A percentile compares a stretch with the other conserved stretches of the same genome.
Conservation (phyloP, 176 grass and related monocot species). For the Avena atlantica region DNA sequence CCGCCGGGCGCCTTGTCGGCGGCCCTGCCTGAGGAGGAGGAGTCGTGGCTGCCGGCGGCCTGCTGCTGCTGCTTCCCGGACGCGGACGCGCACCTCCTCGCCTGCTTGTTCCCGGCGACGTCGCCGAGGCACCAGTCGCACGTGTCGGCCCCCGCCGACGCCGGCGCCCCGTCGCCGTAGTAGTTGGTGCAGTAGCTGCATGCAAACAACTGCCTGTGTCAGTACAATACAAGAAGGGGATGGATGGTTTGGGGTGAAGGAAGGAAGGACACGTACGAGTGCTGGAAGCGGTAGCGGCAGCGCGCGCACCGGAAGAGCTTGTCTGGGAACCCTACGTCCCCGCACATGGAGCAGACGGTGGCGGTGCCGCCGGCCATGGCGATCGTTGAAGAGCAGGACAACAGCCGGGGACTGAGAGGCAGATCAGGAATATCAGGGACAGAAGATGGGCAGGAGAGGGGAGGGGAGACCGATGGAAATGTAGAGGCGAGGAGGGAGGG, state of each 20-base stretch:
- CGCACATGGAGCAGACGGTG: slow-evolving; percentile 93
- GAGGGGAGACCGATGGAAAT: slow-evolving; percentile 31
- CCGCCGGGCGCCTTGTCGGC: background rate
- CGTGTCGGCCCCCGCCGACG: slow-evolving; percentile 49
- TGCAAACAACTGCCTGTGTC: background rate
- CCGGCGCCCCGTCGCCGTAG: slow-evolving; percentile 59
- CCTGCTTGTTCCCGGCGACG: slow-evolving; percentile 34
- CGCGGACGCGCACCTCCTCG: slow-evolving; percentile 34
- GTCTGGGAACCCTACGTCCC: slow-evolving; percentile 95
- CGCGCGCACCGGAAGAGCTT: slow-evolving; percentile 92
- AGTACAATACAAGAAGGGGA: background rate
- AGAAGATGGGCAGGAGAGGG: slow-evolving; percentile 12
- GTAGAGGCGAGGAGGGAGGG: slow-evolving; percentile 36
- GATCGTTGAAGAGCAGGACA: slow-evolving; percentile 3
- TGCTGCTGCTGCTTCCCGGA: slow-evolving; percentile 44
- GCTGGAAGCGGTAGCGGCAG: slow-evolving; percentile 88
- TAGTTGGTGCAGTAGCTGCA: slow-evolving; percentile 97
- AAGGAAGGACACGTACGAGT: slow-evolving; percentile 62
- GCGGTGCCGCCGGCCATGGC: slow-evolving; percentile 47
- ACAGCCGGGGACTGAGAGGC: background rate
- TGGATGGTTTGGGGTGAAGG: background rate
- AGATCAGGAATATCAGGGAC: background rate
- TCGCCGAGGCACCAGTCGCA: slow-evolving; percentile 96
- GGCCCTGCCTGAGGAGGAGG: slow-evolving; percentile 38
- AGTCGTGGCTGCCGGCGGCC: slow-evolving; percentile 32